These are phyloP conservation scores for Sporopachydermia cereana DNA, from an alignment of 1,139 yeast genomes.

Conservation along the genomic window DNA sequence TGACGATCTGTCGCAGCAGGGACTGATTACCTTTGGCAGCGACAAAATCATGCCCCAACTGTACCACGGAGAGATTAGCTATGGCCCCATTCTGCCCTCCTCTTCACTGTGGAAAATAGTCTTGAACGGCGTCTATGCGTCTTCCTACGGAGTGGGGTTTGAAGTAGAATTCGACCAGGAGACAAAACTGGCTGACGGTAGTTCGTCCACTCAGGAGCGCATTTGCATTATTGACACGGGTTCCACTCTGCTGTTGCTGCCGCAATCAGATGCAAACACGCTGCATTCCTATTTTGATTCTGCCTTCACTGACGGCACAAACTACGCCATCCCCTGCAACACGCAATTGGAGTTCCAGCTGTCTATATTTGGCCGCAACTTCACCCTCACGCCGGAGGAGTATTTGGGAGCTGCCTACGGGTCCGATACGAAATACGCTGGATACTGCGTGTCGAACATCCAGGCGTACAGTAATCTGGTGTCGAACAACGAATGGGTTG, in stretches of 20 bases:
- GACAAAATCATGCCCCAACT: conserved; percentile 26
- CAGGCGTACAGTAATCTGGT: conserved; percentile 33
- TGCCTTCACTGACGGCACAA: conserved; percentile 42
- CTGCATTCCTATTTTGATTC: conserved; percentile 40
- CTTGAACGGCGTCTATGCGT: conserved; percentile 28
- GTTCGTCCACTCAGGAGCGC: conserved; percentile 21
- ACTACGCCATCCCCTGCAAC: conserved; percentile 51
- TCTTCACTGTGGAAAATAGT: conserved; percentile 43
- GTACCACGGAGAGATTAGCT: conserved; percentile 33
- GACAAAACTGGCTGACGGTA: conserved; percentile 12
- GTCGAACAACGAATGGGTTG: conserved; percentile 26
- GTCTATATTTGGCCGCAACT: conserved; percentile 31
- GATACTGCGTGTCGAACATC: conserved; percentile 54
- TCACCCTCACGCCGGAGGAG: conserved; percentile 33
- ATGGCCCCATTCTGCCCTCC: conserved; percentile 30
- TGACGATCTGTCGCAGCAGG: conserved; percentile 24
- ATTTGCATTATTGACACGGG: conserved; percentile 53
- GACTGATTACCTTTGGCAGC: conserved; percentile 34
- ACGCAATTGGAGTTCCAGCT: conserved; percentile 29
- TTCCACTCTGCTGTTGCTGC: conserved; percentile 49
- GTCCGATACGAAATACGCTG: conserved; percentile 24
- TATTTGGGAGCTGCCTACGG: conserved; percentile 40
- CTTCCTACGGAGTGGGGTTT: conserved; percentile 25
- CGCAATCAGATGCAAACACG: conserved; percentile 41
- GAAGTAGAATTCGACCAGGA: conserved; percentile 17